A percentile compares a stretch with the other conserved stretches of the same genome.
phyloP scores from a whole-genome alignment of 73 alveolate genomes.

The Breviolum minutum region DNA sequence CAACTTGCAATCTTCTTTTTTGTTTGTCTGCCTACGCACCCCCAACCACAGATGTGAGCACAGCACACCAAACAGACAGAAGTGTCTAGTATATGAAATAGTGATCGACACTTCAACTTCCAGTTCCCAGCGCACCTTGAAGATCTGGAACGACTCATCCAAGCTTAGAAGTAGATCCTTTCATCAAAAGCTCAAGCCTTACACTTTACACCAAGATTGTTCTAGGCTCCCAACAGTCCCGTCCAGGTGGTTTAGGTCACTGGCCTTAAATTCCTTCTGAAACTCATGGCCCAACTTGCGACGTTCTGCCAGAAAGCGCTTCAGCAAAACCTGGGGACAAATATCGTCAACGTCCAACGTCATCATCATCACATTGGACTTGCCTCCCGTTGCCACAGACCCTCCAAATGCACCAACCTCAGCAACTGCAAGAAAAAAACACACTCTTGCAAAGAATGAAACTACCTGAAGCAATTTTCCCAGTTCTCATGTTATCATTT shows the following conservation, averaged over 20 bases:
- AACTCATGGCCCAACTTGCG: constrained; percentile 29
- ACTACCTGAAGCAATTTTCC: not conserved
- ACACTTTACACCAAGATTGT: not conserved
- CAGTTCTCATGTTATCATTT: not conserved
- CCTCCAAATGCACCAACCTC: not conserved
- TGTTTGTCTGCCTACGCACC: not conserved
- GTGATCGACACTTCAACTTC: not conserved
- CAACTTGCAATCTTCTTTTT: not conserved
- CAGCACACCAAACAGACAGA: too few relatives aligned
- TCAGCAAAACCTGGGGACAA: not conserved
- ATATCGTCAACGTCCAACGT: not conserved
- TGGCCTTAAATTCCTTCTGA: constrained; percentile 10
- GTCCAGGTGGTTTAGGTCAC: not conserved
- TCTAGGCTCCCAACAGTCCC: not conserved
- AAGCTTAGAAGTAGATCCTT: constrained; percentile 11
- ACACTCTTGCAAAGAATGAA: not conserved
- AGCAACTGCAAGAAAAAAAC: not conserved
- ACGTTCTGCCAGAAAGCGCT: constrained; percentile 17
- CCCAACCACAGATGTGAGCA: not conserved
- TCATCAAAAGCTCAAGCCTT: too few relatives aligned
- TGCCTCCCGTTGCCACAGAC: constrained; percentile 45
- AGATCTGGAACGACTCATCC: constrained; percentile 14
- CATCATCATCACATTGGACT: not conserved
- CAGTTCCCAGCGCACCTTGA: constrained; percentile 23
- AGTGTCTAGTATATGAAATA: not conserved